Base-by-base conservation (phyloP, 2,329 filamentous ascomycete species). In the Podosphaera fusca region DNA sequence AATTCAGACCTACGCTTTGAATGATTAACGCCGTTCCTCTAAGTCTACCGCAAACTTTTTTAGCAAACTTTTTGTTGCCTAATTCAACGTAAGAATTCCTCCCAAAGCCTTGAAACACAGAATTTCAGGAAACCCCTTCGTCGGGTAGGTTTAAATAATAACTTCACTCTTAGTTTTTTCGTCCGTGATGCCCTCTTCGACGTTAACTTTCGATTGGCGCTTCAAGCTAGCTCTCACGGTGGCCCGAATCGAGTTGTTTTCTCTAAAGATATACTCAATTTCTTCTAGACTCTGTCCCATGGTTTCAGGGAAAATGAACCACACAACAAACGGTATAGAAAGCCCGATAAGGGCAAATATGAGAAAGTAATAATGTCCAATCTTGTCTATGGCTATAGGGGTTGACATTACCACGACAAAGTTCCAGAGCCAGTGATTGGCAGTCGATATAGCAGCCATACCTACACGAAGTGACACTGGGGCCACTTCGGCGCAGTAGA, bases 351-450 rank as follows among this genome's bases (percentile, higher is more conserved):
- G 60, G 1, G 68, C 69, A 59, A 70, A 71, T 62, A 71, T 68
- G 21, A 68, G 58, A 58, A 70, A 71, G 0, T 69, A 70, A 1
- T 68, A 68, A 64, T 65, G 67, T 3, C 42, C 35, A 55, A 68
- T 68, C 12, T 62, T 64, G 31, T 57, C n/a, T 38, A 72, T 68
- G 58, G 66, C 66, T 33, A 72, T 61, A 0, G 70, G 70, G 2
- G 70, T 70, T 33, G n/a, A 9, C 34, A 56, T 53, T 2, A 70
- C 68, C 36, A 69, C 67, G 61, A 79, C 64, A 64, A 80, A 81
- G 67, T 82, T 82, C 68, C 79, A 76, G 70, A 85, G 87, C 33
- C 84, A 85, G 66, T 86, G 50, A 88, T 68, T 87, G 83, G 68
- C 86, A 87, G 59, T 77, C 81, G 65, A 88, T 88, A 68, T 89